Base-by-base conservation (phyloP, 2,329 filamentous ascomycete species). In the Aspergillus quadrilineatus region DNA sequence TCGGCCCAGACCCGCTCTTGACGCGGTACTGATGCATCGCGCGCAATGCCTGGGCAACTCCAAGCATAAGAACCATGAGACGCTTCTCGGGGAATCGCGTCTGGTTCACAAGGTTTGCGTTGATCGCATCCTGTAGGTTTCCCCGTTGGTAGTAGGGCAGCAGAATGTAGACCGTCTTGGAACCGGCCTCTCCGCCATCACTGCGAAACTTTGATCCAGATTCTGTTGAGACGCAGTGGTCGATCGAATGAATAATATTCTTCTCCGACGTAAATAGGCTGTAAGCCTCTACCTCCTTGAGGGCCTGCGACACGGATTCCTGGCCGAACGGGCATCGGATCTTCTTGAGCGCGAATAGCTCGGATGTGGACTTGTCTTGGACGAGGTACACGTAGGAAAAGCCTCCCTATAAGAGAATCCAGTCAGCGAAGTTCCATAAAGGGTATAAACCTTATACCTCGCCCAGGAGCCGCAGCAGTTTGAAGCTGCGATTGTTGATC, bases 331-430 rank as follows among this genome's bases (percentile, higher is more conserved):
- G 93, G 80, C 94, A 99, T 71, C 93, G 88, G 75, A 99, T 99
- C 83, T 99, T 99, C 77, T 99, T 99, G 60, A 97, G 86, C 15
- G 94, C 94, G 74, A 96, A 93, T 46, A 96, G 84, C 67, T 93
- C 86, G 58, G 90, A 89, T 51, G 86, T 89, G 53, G 85, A 81
- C 47, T 89, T 93, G 74, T 97, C 92, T 80, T 97, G 90, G 58
- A 99, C 94, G 58, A 99, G 89, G 78, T 99, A 99, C 66, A 99
- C 94, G 76, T 97, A 99, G 63, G 92, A 96, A 81, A 99, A 99
- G 69, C 94, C 94, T 72, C 94, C 94, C 89, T 93, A 62, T 26
- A 12, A 29, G 41, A 7, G 39, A 42, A 43, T 53, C 10, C 29
- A 14, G 53, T 65, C 42, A 63, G 58, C 50, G 50, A 34, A 52